A percentile compares a stretch with the other conserved stretches of the same genome.
Conservation (phyloP, 495 filamentous ascomycete genomes). For the Parachaetomium inaequale region DNA sequence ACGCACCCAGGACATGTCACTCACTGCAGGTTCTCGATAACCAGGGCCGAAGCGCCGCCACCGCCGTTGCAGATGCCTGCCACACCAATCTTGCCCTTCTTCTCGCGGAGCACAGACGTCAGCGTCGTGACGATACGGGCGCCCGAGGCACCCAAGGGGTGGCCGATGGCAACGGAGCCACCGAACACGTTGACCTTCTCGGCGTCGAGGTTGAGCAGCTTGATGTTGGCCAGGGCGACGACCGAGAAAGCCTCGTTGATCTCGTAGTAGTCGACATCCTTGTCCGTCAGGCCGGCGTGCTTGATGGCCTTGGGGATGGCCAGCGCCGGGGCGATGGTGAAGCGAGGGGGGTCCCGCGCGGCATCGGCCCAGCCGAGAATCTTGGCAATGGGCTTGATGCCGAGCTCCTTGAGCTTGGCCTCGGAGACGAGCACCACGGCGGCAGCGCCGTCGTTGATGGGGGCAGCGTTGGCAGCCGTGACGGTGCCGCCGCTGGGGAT, state of each 20-base stretch:
- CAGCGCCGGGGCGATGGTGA: conserved; percentile 91
- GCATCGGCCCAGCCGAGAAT: conserved; percentile 97
- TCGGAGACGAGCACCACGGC: conserved; percentile 90
- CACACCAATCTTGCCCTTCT: conserved; percentile 87
- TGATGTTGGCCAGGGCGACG: conserved; percentile 92
- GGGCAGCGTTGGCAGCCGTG: conserved; percentile 95
- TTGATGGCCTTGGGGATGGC: conserved; percentile 95
- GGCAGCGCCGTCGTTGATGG: conserved; percentile 88
- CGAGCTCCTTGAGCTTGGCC: conserved; percentile 79
- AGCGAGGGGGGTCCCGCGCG: conserved; percentile 82
- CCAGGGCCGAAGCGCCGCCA: conserved; percentile 85
- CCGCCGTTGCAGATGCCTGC: conserved; percentile 98
- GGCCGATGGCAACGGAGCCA: conserved; percentile 91
- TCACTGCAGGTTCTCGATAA: conserved; percentile 69
- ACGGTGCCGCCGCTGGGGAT: conserved; percentile 79
- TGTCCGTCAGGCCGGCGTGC: conserved; percentile 75
- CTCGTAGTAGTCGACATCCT: conserved; percentile 86
- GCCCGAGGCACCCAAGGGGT: conserved; percentile 89
- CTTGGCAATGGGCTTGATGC: conserved; percentile 86
- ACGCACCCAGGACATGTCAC: conserved; percentile 19
- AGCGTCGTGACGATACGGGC: conserved; percentile 91
- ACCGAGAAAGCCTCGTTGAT: conserved; percentile 99
- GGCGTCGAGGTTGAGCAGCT: conserved; percentile 71
- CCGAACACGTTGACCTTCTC: conserved; percentile 95
- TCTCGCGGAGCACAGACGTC: conserved; percentile 80